Evolutionary conservation across 306 rosid genomes (phyloP), one percentile per base, ranked within the genome.

Genomic region (Trifolium pratense): DNA sequence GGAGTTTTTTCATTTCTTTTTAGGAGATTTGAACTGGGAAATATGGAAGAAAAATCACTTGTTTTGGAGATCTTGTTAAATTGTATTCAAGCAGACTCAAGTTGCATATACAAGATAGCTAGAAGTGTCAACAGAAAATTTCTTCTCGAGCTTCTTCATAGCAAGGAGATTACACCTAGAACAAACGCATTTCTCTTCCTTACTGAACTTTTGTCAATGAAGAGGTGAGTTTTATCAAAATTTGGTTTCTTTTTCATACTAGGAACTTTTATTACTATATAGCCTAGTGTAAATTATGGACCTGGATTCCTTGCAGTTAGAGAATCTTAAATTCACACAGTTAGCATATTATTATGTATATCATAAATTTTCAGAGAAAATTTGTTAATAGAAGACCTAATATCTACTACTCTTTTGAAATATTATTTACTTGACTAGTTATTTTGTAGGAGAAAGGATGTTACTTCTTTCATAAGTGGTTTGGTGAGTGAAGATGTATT

Each of bases 1-100:
- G 98, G 92, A 46, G 79, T 80, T 74, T 68, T 87, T 79, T 71
- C 82, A 49, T 87, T 84, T 83, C 86, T 90, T 68, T 86, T 85
- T 34, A 82, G 78, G 66, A 73, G 86, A 66, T 83, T 87, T 67
- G 86, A 87, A 83, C 59, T 57, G 1, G 98, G 94, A 74, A 81
- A 81, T 42, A 15, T 84, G 56, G 87, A 90, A 70, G 92, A 83
- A 74, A 90, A 87, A 71, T 80, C 91, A 15, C 79, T 66, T 16
- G 83, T 84, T 13, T 55, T 74, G 6, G 72, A 74, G 32, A 86
- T 92, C 36, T 72, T 92, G 75, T 57, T 74, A 14, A 58, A 67
- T 57, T 90, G 87, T 72, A 86, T 84, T 53, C 82, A 85, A 81
- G 85, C 77, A 66, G 92, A 88, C 70, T 75, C 86, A 48, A 36